Conservation (phyloP, 176 grass and related monocot genomes). For the Eremochloa ophiuroides region DNA sequence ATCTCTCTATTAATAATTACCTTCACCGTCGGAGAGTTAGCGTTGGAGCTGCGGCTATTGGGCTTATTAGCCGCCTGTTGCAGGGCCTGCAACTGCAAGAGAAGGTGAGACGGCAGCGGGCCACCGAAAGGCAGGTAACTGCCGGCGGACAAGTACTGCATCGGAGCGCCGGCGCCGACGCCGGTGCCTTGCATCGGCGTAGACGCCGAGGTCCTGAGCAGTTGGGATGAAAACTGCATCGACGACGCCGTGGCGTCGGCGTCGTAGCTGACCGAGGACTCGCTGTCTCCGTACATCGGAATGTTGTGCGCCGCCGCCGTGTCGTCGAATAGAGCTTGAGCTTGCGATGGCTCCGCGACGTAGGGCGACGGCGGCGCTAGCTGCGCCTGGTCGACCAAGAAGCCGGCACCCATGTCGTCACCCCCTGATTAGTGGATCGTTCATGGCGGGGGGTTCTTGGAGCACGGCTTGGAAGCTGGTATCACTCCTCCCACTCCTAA, state of each 20-base stretch:
- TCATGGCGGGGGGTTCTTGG: conserved; percentile 21
- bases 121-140: conserved; percentile 39
- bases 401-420: background rate
- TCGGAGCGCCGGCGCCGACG: background rate
- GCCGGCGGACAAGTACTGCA: conserved; percentile 31
- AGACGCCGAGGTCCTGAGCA: conserved; percentile 17
- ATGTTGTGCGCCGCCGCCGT: conserved; percentile 9
- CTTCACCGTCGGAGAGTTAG: conserved; percentile 25
- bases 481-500: conserved; percentile 50
- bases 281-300: conserved; percentile 26
- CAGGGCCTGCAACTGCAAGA: conserved; percentile 49
- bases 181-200: conserved; percentile 15
- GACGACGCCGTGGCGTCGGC: background rate
- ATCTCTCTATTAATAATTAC: background rate
- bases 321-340: conserved; percentile 17
- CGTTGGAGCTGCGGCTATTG: conserved; percentile 15
- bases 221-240: conserved; percentile 25
- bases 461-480: conserved; percentile 41
- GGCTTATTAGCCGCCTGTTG: conserved; percentile 32
- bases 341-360: background rate
- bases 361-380: conserved; percentile 14
- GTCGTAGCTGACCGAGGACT: conserved; percentile 5
- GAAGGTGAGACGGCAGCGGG: conserved; percentile 30
- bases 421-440: conserved; percentile 23
- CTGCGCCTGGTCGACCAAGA: conserved; percentile 28